These are phyloP conservation scores for Termitomyces heimii DNA, from an alignment of 768 basidiomycete species.

Conservation along the genomic window DNA sequence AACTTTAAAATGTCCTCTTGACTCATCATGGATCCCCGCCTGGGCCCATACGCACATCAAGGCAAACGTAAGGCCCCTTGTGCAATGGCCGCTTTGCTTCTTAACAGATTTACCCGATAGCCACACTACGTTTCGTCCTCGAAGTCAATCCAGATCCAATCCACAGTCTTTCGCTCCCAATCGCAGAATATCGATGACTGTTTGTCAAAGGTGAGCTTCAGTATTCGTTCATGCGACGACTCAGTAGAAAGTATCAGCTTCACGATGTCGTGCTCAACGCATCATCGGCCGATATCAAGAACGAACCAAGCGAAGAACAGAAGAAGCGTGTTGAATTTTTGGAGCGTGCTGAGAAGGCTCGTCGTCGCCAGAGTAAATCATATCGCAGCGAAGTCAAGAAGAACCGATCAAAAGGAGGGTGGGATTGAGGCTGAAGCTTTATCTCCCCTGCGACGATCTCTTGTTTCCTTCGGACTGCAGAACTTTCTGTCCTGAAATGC, in stretches of 20 bases:
- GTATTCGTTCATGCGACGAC: neutral
- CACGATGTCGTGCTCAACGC: constrained; percentile 44
- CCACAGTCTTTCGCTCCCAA: constrained; percentile 69
- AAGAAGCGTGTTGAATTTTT: constrained; percentile 45
- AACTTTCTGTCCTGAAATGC: neutral
- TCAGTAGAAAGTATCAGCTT: constrained; percentile 32
- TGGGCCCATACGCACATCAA: constrained; percentile 53
- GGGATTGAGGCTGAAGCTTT: constrained; percentile 10
- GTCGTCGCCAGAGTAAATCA: constrained; percentile 45
- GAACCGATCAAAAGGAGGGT: constrained; percentile 18
- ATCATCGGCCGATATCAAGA: constrained; percentile 40
- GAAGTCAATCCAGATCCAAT: constrained; percentile 62
- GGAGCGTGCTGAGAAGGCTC: constrained; percentile 39
- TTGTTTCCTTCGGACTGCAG: neutral
- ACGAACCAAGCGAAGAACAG: constrained; percentile 50
- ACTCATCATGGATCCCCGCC: constrained; percentile 59
- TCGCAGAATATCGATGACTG: constrained; percentile 71
- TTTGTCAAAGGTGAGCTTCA: constrained; percentile 47
- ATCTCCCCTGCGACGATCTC: neutral
- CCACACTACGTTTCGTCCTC: constrained; percentile 64
- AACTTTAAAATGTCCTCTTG: constrained; percentile 52
- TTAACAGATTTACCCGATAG: constrained; percentile 26
- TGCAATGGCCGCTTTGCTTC: neutral
- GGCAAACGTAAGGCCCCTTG: constrained; percentile 34
- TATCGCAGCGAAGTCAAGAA: constrained; percentile 47